Conservation (phyloP, 164 flowering plant species). For the Aristolochia fimbriata region DNA sequence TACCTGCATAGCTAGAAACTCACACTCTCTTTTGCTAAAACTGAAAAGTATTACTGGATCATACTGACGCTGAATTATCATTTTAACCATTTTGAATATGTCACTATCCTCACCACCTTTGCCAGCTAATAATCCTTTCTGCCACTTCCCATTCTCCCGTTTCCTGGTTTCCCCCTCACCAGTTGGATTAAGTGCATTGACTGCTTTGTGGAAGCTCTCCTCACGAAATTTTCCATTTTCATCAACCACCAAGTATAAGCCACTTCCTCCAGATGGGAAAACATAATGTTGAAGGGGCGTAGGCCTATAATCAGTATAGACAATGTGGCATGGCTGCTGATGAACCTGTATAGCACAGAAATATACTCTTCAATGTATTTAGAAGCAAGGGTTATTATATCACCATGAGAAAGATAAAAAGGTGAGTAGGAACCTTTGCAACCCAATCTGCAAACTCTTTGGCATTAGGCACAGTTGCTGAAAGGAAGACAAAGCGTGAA, state of each 20-base stretch:
- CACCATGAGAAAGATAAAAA: background rate
- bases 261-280: conserved; percentile 87
- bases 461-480: conserved; percentile 99
- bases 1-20: conserved; percentile 99
- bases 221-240: conserved; percentile 94
- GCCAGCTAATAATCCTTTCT: conserved; percentile 51
- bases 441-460: conserved; percentile 99
- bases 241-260: conserved; percentile 88
- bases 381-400: background rate
- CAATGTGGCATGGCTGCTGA: conserved; percentile 95
- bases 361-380: background rate
- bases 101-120: conserved; percentile 85
- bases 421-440: conserved; percentile 59
- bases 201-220: conserved; percentile 87
- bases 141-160: conserved; percentile 72
- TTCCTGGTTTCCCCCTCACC: conserved; percentile 51
- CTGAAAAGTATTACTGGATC: conserved; percentile 98
- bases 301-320: conserved; percentile 94
- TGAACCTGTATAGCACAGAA: conserved; percentile 56
- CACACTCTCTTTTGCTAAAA: conserved; percentile 99
- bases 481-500: conserved; percentile 85
- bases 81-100: conserved; percentile 95
- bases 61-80: conserved; percentile 90
- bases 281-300: conserved; percentile 98
- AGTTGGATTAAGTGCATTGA: conserved; percentile 79